Percentiles rank a stretch among this genome's conserved stretches.
These are phyloP conservation scores for Xylaria arbuscula DNA, from an alignment of 2,329 filamentous ascomycete genomes.

Conservation along the genomic window DNA sequence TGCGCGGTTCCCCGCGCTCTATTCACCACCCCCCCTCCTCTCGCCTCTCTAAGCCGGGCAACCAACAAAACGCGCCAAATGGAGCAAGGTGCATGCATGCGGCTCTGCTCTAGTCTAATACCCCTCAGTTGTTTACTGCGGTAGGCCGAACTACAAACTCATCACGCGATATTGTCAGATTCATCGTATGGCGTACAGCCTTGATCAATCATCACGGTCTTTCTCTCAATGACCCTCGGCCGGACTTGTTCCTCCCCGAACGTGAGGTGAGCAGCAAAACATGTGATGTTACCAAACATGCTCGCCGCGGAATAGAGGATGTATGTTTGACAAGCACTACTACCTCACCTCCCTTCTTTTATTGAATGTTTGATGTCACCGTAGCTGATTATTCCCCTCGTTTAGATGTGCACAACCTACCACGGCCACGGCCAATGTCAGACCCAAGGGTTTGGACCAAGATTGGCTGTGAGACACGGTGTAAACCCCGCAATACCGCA, in stretches of 20 bases:
- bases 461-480: not conserved
- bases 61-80: not conserved
- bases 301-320: not conserved
- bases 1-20: not conserved
- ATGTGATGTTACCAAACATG: not conserved
- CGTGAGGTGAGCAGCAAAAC: not conserved
- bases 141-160: not conserved
- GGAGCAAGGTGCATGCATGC: not conserved
- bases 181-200: not conserved
- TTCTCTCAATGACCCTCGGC: not conserved
- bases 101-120: not conserved
- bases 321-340: not conserved
- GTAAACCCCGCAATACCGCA: not conserved
- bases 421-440: not conserved
- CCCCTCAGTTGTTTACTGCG: not conserved
- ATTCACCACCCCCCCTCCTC: not conserved
- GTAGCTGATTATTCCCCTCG: not conserved
- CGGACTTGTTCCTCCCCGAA: not conserved
- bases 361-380: not conserved
- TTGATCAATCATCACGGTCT: not conserved
- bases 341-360: not conserved
- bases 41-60: not conserved
- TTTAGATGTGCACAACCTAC: not conserved
- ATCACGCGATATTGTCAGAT: not conserved
- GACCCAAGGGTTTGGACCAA: not conserved